Conservation (phyloP, 441 rosid species). For the Eutrema salsugineum region DNA sequence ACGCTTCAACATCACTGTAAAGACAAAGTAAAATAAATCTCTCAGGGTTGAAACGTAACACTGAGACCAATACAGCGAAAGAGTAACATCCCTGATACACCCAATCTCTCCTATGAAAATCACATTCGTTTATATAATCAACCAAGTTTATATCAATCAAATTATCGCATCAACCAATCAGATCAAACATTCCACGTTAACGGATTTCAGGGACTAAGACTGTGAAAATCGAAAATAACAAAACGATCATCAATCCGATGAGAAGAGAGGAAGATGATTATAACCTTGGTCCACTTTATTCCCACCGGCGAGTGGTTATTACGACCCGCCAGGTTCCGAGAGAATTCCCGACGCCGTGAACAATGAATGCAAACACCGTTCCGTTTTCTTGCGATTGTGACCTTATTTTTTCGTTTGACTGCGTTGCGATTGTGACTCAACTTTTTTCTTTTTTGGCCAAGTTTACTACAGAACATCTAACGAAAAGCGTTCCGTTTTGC, state of each 20-base stretch:
- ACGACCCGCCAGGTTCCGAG: background rate
- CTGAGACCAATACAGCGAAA: background rate
- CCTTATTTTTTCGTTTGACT: too few relatives aligned
- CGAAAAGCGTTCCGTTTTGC: conserved; percentile 5
- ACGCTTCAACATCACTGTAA: conserved; percentile 59
- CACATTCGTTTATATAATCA: too few relatives aligned
- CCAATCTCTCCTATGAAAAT: too few relatives aligned
- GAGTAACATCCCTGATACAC: background rate
- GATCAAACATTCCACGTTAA: background rate
- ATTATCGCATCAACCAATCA: background rate
- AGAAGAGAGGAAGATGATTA: background rate
- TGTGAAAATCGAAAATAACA: background rate
- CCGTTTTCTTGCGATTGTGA: conserved; percentile 5
- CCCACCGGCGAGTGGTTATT: background rate
- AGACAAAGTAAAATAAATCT: background rate
- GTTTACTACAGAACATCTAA: background rate
- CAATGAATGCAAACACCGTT: conserved; percentile 2
- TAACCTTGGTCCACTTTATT: background rate
- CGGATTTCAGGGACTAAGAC: background rate
- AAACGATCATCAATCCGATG: background rate
- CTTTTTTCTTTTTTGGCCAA: background rate
- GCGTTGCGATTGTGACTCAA: too few relatives aligned
- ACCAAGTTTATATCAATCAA: background rate
- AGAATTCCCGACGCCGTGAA: background rate
- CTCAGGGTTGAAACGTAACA: background rate